Evolutionary conservation across 495 filamentous ascomycete genomes (phyloP).

Genomic region (Podospora pseudocomata): DNA sequence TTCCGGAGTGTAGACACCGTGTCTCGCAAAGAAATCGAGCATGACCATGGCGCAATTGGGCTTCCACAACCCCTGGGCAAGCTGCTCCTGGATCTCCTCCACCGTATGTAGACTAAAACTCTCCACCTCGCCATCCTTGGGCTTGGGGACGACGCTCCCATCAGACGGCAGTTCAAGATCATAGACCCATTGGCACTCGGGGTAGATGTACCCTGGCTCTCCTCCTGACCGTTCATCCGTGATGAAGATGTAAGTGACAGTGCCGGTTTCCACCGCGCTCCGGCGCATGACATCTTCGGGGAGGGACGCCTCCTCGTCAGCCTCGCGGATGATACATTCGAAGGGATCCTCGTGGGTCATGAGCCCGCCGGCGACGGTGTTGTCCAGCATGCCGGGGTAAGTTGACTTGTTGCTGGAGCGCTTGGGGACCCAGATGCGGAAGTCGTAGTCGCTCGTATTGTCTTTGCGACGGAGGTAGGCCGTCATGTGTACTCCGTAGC

Average conservation of each 20-base stretch:
- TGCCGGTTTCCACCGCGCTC: constrained; percentile 56
- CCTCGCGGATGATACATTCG: constrained; percentile 80
- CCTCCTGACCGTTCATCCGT: constrained; percentile 75
- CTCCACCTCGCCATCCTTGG: constrained; percentile 84
- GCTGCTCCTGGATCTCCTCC: constrained; percentile 64
- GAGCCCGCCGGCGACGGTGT: constrained; percentile 89
- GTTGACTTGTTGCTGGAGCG: constrained; percentile 74
- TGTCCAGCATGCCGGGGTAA: constrained; percentile 85
- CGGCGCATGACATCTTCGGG: constrained; percentile 64
- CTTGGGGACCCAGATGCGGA: constrained; percentile 82
- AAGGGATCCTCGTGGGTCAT: constrained; percentile 70
- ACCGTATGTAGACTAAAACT: constrained; percentile 75
- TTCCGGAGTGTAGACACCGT: constrained; percentile 73
- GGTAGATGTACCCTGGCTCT: constrained; percentile 82
- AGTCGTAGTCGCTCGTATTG: constrained; percentile 45
- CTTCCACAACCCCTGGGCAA: constrained; percentile 78
- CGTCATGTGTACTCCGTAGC: constrained; percentile 88
- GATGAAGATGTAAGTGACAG: constrained; percentile 80
- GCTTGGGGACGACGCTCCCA: constrained; percentile 56
- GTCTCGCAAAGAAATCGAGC: constrained; percentile 87
- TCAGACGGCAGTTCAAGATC: constrained; percentile 74
- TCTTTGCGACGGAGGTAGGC: constrained; percentile 59
- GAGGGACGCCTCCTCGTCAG: constrained; percentile 84
- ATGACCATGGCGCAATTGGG: constrained; percentile 85
- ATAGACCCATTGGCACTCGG: constrained; percentile 88